phyloP scores from a whole-genome alignment of 495 filamentous ascomycete genomes.

The Annulohypoxylon bovei region DNA sequence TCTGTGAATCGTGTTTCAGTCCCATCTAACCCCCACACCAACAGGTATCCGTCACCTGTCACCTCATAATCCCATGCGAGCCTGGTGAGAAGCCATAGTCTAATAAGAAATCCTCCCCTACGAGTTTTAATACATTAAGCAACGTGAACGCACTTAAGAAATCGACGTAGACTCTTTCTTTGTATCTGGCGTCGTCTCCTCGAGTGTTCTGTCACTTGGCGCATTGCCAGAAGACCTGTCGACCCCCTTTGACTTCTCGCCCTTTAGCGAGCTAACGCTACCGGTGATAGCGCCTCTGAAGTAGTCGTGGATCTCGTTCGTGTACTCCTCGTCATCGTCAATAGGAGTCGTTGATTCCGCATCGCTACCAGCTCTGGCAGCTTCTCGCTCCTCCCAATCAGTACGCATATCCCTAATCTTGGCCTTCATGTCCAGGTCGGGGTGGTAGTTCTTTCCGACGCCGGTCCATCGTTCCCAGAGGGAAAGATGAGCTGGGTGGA shows the following conservation, averaged over 20 bases:
- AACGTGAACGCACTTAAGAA: neutral
- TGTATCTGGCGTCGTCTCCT: conserved; percentile 7
- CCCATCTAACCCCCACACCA: conserved; percentile 5
- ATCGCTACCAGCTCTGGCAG: conserved; percentile 31
- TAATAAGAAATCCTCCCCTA: neutral
- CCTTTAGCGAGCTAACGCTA: conserved; percentile 37
- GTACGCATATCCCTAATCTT: conserved; percentile 80
- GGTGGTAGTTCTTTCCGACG: conserved; percentile 78
- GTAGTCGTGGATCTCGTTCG: conserved; percentile 54
- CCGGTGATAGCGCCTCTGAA: conserved; percentile 46
- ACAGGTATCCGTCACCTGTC: conserved; percentile 1
- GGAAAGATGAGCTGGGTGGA: conserved; percentile 86
- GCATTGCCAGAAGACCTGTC: conserved; percentile 9
- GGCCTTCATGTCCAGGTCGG: conserved; percentile 77
- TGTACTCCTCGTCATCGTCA: conserved; percentile 53
- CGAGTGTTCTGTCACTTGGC: conserved; percentile 21
- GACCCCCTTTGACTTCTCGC: conserved; percentile 31
- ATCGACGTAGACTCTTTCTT: conserved; percentile 2
- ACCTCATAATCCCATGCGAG: neutral
- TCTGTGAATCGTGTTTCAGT: conserved; percentile 4
- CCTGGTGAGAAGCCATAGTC: conserved; percentile 8
- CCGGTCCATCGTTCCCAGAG: conserved; percentile 79
- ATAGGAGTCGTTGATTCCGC: conserved; percentile 39
- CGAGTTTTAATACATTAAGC: neutral
- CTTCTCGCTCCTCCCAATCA: conserved; percentile 54